Evolutionary conservation across 1,284 basidiomycete species (phyloP), one percentile per base, ranked within the genome.

Genomic region (Ceratobasidium sp.): DNA sequence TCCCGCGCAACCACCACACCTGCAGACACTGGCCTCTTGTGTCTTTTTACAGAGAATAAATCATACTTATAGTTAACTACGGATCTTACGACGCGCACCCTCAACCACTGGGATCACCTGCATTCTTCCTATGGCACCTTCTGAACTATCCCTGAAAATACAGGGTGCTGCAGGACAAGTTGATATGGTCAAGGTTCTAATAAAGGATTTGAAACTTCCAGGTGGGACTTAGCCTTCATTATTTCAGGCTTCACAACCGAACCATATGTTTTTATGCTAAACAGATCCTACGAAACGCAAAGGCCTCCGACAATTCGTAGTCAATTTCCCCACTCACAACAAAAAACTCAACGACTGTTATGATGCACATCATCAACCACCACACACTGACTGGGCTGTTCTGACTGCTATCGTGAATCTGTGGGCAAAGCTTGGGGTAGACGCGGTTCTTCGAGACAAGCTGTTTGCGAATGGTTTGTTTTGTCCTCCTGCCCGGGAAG

Each of bases 241-340:
- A 54, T 5, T 1, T 63, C 48, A 19, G 16, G 14, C 9, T n/a
- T 24, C 41, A 8, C 6, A 24, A 63, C 22, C 46, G 6, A 29
- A 41, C 39, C 9, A 19, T 7, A 3, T n/a, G 22, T 41, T 61
- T 39, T 19, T 8, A 24, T 24, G n/a, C 14, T 41, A 14, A n/a
- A 62, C 37, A 72, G 69, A 72, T 58, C 69, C 69, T 11, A 48
- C 56, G 7, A 72, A 72, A n/a, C 58, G 69, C 6, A 61, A 72
- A 62, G 69, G 69, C 5, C 46, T 72, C n/a, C 56, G 53, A 27
- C 69, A 62, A 53, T 72, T 62, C 14, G 46, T 31, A 24, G 58
- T 53, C 46, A 62, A 72, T 53, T 72, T 62, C 31, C 22, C 58
- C 14, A 46, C 27, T 5, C 22, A 72, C n/a, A 72, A 31, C 16